Evolutionary conservation across 768 basidiomycete genomes (phyloP), one percentile per base, ranked within the genome.

Genomic region (Panaeolus cyanescens): DNA sequence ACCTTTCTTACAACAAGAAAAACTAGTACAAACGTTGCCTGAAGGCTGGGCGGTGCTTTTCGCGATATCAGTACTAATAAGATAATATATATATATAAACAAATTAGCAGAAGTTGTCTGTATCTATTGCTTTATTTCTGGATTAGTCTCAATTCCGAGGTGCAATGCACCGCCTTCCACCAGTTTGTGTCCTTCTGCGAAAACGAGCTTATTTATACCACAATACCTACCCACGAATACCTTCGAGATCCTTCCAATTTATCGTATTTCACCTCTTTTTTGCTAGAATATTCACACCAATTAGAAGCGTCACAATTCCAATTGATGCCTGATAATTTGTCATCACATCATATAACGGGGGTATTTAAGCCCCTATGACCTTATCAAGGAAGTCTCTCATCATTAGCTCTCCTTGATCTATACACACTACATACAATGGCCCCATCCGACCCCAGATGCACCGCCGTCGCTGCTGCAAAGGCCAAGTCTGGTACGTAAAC

Each of bases 391-490:
- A 20, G 19, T 20, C 45, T 28, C 25, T 50, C 45, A 50, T 50
- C 45, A 28, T 50, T 50, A 50, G 17, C 45, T 50, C 45, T 50
- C 45, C 13, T 30, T 25, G 25, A 56, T 56, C 59, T 36, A 28
- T 39, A 56, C 58, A 10, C 32, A 62, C 56, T 30, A 55, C 59
- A 62, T 71, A 60, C 59, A 86, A n/a, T 83, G 82, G 74, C 83
- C 54, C 76, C 82, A 58, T n/a, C 45, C 28, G 76, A 80, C 74
- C 83, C 83, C 9, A 81, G 80, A 69, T 91, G 90, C 73, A 65
- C 79, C 65, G 88, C 87, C 53, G 76, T 91, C 66, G 76, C 76
- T 64, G 74, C 74, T 30, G 88, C 87, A 12, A 78, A 84, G 75
- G 56, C 66, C 1, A 75, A 68, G 66, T 75, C 79, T 63, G 84